These are phyloP conservation scores for Lonicera japonica DNA, from an alignment of 129 eudicot genomes.

Conservation along the genomic window DNA sequence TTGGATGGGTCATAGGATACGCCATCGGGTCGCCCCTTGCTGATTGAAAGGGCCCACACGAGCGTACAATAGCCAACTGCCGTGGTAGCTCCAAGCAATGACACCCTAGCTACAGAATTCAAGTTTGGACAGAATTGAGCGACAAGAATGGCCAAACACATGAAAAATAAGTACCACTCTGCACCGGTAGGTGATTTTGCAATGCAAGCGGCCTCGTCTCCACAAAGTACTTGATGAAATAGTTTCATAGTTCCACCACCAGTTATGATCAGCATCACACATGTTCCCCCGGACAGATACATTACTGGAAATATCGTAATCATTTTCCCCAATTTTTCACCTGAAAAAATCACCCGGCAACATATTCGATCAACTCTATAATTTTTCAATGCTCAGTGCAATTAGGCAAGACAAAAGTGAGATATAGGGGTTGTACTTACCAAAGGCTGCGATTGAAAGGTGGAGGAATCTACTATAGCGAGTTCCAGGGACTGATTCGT, in stretches of 20 bases:
- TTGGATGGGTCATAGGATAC: constrained; percentile 6
- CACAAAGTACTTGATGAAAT: constrained; percentile 41
- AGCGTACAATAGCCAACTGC: constrained; percentile 40
- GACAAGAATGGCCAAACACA: constrained; percentile 35
- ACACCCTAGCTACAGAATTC: constrained; percentile 38
- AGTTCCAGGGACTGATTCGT: constrained; percentile 39
- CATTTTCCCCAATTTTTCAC: constrained; percentile 53
- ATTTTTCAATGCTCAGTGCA: neutral
- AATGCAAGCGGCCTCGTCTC: constrained; percentile 6
- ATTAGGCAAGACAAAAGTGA: neutral
- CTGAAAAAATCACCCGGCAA: constrained; percentile 17
- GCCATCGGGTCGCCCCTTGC: constrained; percentile 17
- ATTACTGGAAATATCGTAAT: constrained; percentile 54
- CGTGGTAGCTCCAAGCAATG: constrained; percentile 47
- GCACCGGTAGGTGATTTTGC: constrained; percentile 32
- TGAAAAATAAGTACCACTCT: constrained; percentile 55
- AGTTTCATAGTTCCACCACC: constrained; percentile 51
- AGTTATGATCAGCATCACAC: constrained; percentile 41
- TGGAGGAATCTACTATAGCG: constrained; percentile 75
- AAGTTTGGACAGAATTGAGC: constrained; percentile 46
- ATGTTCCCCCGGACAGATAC: constrained; percentile 71
- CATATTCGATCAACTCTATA: too few relatives aligned
- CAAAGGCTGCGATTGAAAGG: constrained; percentile 56
- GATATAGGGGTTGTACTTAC: constrained; percentile 22
- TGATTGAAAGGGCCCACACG: constrained; percentile 36